A percentile compares a stretch with the other conserved stretches of the same genome.
phyloP scores from a whole-genome alignment of 164 flowering plant genomes.

The Tinospora cordifolia region DNA sequence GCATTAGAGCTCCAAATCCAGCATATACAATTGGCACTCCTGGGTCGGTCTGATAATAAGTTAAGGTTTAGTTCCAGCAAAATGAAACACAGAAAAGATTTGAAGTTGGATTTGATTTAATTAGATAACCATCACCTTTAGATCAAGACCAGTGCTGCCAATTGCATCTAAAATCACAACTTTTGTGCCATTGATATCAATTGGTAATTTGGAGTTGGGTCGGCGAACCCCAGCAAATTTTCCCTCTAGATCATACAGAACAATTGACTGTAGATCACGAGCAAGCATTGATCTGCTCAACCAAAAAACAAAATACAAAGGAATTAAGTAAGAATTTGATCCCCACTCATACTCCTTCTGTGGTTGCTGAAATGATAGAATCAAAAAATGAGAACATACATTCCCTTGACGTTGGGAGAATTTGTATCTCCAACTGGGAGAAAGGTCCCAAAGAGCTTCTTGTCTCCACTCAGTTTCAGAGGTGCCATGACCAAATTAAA shows the following conservation, averaged over 20 bases:
- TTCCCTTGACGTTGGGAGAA: constrained; percentile 79
- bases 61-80: constrained; percentile 7
- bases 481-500: constrained; percentile 99
- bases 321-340: neutral
- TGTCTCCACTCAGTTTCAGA: constrained; percentile 79
- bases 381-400: constrained; percentile 42
- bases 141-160: constrained; percentile 78
- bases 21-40: constrained; percentile 93
- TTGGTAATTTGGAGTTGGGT: constrained; percentile 86
- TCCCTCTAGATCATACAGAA: constrained; percentile 79
- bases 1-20: constrained; percentile 94
- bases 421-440: constrained; percentile 60
- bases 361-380: neutral
- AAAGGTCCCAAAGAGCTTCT: constrained; percentile 89
- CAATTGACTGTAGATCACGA: constrained; percentile 83
- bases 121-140: constrained; percentile 50
- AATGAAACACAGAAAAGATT: neutral
- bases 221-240: constrained; percentile 83
- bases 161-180: constrained; percentile 79
- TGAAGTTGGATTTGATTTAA: neutral
- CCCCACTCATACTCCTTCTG: neutral
- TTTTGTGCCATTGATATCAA: constrained; percentile 65
- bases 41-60: constrained; percentile 71
- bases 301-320: constrained; percentile 2
- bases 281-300: constrained; percentile 81